These are phyloP conservation scores for Fusarium domesticum DNA, from an alignment of 2,329 filamentous ascomycete genomes.

Conservation along the genomic window DNA sequence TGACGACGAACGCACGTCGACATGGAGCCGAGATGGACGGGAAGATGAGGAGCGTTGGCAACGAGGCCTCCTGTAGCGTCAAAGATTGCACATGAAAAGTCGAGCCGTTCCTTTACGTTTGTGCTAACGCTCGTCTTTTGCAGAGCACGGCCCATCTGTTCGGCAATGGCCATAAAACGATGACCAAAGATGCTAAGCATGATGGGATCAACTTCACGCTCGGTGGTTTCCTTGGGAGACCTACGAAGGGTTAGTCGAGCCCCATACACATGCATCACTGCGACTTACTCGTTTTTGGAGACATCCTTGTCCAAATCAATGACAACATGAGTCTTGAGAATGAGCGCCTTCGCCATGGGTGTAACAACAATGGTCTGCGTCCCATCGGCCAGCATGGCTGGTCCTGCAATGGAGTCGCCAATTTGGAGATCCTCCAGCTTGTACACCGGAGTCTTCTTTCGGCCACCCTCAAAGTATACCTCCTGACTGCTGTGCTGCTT, in stretches of 20 bases:
- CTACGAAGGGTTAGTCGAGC: slow-evolving; percentile 12
- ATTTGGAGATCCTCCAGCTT: slow-evolving; percentile 71
- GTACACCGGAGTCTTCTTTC: slow-evolving; percentile 76
- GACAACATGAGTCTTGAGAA: slow-evolving; percentile 83
- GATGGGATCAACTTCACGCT: slow-evolving; percentile 66
- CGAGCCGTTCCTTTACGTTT: slow-evolving; percentile 78
- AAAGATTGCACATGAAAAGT: slow-evolving; percentile 80
- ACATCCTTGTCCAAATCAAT: slow-evolving; percentile 70
- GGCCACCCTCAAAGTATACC: slow-evolving; percentile 83
- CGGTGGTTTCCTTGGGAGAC: slow-evolving; percentile 15
- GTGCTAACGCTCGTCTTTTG: slow-evolving; percentile 80
- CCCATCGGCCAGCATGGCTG: slow-evolving; percentile 81
- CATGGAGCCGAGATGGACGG: slow-evolving; percentile 80
- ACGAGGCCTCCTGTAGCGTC: slow-evolving; percentile 72
- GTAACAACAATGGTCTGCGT: slow-evolving; percentile 92
- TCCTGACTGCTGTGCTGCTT: slow-evolving; percentile 64
- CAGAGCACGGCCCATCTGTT: slow-evolving; percentile 77
- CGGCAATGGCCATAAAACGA: slow-evolving; percentile 81
- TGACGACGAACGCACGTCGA: slow-evolving; percentile 76
- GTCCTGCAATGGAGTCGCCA: slow-evolving; percentile 72
- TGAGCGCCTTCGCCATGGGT: slow-evolving; percentile 69
- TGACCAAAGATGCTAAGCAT: slow-evolving; percentile 78
- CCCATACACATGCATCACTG: no score
- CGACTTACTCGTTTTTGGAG: slow-evolving; percentile 36
- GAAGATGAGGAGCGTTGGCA: slow-evolving; percentile 75